These are phyloP conservation scores for Dissophora globulifera DNA, from an alignment of 192 early-diverging fungal genomes.

Conservation along the genomic window DNA sequence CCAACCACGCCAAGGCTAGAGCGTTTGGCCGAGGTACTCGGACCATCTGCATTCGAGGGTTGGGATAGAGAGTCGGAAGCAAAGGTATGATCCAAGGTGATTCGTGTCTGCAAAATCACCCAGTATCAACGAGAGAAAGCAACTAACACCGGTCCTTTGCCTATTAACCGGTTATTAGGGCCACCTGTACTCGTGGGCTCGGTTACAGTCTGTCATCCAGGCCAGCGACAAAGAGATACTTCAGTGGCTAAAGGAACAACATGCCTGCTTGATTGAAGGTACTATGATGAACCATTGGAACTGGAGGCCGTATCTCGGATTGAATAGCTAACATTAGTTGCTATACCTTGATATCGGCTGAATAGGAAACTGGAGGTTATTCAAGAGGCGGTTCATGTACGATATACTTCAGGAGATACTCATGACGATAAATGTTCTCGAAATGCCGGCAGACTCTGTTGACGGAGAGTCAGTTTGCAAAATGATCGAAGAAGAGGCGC, in stretches of 20 bases:
- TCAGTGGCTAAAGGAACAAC: slow-evolving; percentile 49
- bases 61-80: slow-evolving; percentile 43
- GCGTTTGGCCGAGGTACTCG: slow-evolving; percentile 50
- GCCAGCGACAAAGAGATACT: slow-evolving; percentile 58
- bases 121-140: background rate
- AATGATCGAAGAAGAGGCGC: slow-evolving; percentile 3
- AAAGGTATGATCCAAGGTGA: slow-evolving; percentile 7
- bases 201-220: slow-evolving; percentile 57
- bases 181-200: slow-evolving; percentile 42
- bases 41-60: slow-evolving; percentile 48
- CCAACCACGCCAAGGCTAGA: slow-evolving; percentile 56
- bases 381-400: slow-evolving; percentile 40
- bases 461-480: slow-evolving; percentile 10
- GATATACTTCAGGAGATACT: slow-evolving; percentile 45
- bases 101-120: background rate
- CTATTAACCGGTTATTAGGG: slow-evolving; percentile 13
- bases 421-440: slow-evolving; percentile 19
- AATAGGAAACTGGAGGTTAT: slow-evolving; percentile 40
- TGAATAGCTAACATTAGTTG: too few relatives aligned
- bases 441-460: slow-evolving; percentile 13
- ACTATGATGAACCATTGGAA: too few relatives aligned
- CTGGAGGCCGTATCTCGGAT: background rate
- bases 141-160: background rate
- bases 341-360: too few relatives aligned
- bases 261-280: slow-evolving; percentile 31